Base-by-base conservation (phyloP, 805 yeast species). In the Ogataea naganishii region DNA sequence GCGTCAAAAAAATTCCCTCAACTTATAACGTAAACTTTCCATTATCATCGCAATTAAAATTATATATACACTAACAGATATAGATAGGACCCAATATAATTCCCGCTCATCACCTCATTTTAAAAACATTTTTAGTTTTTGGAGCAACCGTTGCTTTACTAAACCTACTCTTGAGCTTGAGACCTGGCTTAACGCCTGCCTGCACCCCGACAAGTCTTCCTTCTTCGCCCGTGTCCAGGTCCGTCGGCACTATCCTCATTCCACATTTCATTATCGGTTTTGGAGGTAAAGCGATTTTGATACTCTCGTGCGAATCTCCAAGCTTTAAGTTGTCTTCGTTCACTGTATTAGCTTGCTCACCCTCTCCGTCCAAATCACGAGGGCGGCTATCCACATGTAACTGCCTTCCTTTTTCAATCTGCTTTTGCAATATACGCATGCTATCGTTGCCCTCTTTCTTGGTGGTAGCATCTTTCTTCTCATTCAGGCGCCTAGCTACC, bases 361-460 rank as follows among this genome's bases (percentile, higher is more conserved):
- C 26, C 6, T 34, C 29, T n/a, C 20, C 29, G 14, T 22, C 31
- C 4, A 22, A 24, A 5, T 25, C 27, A 11, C 14, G 12, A 7
- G 5, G 24, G 20, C 23, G 22, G 16, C 20, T 29, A 3, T 23
- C 26, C 6, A 14, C 28, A 34, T 41, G 35, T 13, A 22, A 27
- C 18, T 45, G 35, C 25, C 49, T 40, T 3, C 75, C 78, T 23
- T 52, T 46, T 35, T 60, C 56, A 3, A 81, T 72, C 49, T 81
- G 88, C 21, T 56, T 46, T 24, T 68, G 56, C n/a, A 81, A 36
- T 12, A 65, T 30, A 37, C 52, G 60, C 35, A 53, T 46, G 8
- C 63, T 53, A 9, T 65, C 34, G 12, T 66, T 67, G 24, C 69
- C 72, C 21, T 76, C 84, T 6, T 58, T 52, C 27, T 49, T 49